Evolutionary conservation across 2,329 filamentous ascomycete genomes (phyloP), one percentile per base, ranked within the genome.

Genomic region (Paraconiothyrium sp.): DNA sequence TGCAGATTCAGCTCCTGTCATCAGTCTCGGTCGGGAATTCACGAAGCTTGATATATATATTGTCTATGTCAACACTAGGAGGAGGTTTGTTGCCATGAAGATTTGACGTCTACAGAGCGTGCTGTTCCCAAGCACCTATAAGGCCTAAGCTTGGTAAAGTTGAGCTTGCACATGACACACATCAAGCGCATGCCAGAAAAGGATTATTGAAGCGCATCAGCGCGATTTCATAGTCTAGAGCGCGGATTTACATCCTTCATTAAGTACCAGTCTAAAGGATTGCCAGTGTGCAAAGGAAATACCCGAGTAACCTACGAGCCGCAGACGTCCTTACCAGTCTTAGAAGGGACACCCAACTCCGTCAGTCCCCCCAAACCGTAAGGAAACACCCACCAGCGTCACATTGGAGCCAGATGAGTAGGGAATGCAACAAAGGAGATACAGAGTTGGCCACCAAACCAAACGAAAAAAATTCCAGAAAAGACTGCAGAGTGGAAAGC

Each of bases 241-340:
- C 59, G 73, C 69, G 75, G 75, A 78, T 75, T 59, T 70, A 69
- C 61, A 74, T 76, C 75, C 75, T 76, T 77, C 74, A 78, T 78
- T 78, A 78, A 77, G 67, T 77, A 73, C 75, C 76, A 74, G 75
- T 78, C 75, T 78, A 78, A 66, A 63, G 27, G 69, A 73, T 69
- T 74, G 68, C 67, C 65, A 66, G 66, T 70, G 67, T 70, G 67
- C 61, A 70, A 63, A 72, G 62, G 64, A 67, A 68, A 73, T 65
- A 69, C 65, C 62, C 63, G 63, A 64, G 63, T 60, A 56, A 60
- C 66, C 62, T 51, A 62, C 63, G 64, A 70, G 62, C 67, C 70
- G 41, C 60, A 64, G 71, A 77, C 72, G 72, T 73, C 73, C 67
- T 72, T 68, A 62, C 71, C 74, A 70, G 63, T 74, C 72, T 75